Base-by-base conservation (phyloP, 2,329 filamentous ascomycete species). In the Penicillium sp. region DNA sequence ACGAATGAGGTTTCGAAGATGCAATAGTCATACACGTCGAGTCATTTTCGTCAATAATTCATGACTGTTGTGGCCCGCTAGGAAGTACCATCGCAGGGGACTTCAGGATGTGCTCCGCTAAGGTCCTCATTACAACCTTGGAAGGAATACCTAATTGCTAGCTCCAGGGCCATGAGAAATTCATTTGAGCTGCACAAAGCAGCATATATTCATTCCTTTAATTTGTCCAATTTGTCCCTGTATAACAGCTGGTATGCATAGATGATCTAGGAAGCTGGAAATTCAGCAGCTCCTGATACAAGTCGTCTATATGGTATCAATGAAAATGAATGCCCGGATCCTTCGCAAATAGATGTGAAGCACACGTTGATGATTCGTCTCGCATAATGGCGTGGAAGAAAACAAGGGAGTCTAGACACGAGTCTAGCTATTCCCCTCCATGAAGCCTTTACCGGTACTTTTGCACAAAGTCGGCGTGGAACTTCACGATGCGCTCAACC, bases 391-490 rank as follows among this genome's bases (percentile, higher is more conserved):
- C 42, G 39, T 44, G 39, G 35, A 41, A 40, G 33, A 15, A 24
- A 15, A 28, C 15, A 29, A 38, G 20, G 41, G 25, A 27, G 27
- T 13, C 13, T 32, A 25, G 20, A 13, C 8, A 25, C 27, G 15
- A 29, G 27, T 23, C 25, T 42, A 31, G 13, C n/a, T 27, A 20
- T 23, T 24, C 40, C 40, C 15, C 15, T 31, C 27, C 7, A n/a
- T 25, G 23, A 24, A 8, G 23, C 23, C 13, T n/a, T 55, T 55
- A 66, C 43, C 65, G 59, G 50, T 68, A 96, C 79, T 95, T 82
- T 44, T 87, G 80, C 84, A 97, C 88, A 65, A 98, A 98, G 54
- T 87, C 83, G 72, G 84, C 76, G 76, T 98, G 93, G 75, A 98
- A 98, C 72, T 89, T 87, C 61, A 86, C 82, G 61, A 97, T 89